These are phyloP conservation scores for Pseudogymnoascus sp. DNA, from an alignment of 2,329 filamentous ascomycete genomes.

Conservation along the genomic window DNA sequence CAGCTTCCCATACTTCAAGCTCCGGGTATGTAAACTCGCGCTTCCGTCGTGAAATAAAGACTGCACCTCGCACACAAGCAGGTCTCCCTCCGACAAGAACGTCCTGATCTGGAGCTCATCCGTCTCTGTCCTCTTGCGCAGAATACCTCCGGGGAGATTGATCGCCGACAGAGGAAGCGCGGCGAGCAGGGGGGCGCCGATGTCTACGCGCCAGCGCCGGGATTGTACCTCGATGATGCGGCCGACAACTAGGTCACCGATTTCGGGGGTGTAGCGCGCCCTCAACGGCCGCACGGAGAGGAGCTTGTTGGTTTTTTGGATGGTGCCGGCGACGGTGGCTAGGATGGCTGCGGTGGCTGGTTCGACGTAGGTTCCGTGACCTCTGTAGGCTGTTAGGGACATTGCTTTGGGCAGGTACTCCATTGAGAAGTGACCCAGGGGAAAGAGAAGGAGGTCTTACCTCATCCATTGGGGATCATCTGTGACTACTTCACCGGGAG, in stretches of 20 bases:
- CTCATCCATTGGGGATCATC: slow-evolving; percentile 96
- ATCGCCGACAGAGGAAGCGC: slow-evolving; percentile 80
- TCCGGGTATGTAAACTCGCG: slow-evolving; percentile 81
- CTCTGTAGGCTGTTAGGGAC: slow-evolving; percentile 42
- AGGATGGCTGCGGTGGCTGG: slow-evolving; percentile 60
- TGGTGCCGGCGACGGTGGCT: slow-evolving; percentile 81
- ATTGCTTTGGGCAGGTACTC: not conserved
- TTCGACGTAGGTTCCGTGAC: slow-evolving; percentile 82
- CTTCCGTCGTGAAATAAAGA: slow-evolving; percentile 76
- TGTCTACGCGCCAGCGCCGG: slow-evolving; percentile 89
- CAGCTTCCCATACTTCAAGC: slow-evolving; percentile 88
- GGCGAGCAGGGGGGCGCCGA: slow-evolving; percentile 79
- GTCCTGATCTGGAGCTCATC: slow-evolving; percentile 94
- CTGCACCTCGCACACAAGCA: slow-evolving; percentile 93
- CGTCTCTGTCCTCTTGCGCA: slow-evolving; percentile 84
- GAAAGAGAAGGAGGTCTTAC: slow-evolving; percentile 29
- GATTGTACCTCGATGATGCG: slow-evolving; percentile 93
- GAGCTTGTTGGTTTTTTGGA: slow-evolving; percentile 93
- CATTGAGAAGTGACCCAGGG: not conserved
- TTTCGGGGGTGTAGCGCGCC: slow-evolving; percentile 89
- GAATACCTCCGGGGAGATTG: slow-evolving; percentile 87
- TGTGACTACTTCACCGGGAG: slow-evolving; percentile 82
- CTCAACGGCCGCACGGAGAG: slow-evolving; percentile 84
- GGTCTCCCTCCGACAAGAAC: slow-evolving; percentile 94
- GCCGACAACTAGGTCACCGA: slow-evolving; percentile 90